These are phyloP conservation scores for Naganishia vaughanmartiniae DNA, from an alignment of 768 basidiomycete genomes.

Conservation along the genomic window DNA sequence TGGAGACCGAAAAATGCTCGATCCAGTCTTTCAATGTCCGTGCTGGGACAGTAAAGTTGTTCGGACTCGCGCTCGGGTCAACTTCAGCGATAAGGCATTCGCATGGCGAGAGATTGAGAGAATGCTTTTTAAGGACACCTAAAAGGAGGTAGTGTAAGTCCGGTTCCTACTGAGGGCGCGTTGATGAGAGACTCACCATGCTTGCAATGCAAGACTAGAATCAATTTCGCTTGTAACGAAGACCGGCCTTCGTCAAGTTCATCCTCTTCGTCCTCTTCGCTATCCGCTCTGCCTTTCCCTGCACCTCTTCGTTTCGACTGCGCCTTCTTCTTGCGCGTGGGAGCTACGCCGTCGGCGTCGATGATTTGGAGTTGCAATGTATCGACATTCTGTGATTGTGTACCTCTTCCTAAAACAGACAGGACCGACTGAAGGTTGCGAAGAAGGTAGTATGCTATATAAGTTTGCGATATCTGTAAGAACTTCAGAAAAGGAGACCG, in stretches of 20 bases:
- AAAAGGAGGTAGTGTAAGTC: background rate
- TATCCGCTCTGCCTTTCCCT: background rate
- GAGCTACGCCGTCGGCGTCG: constrained; percentile 28
- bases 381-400: constrained; percentile 38
- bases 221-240: constrained; percentile 36
- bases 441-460: background rate
- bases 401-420: constrained; percentile 42
- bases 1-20: constrained; percentile 44
- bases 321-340: constrained; percentile 14
- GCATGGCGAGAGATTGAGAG: constrained; percentile 43
- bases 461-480: background rate
- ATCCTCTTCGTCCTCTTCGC: constrained; percentile 29
- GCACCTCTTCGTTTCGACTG: background rate
- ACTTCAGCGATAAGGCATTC: constrained; percentile 47
- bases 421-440: constrained; percentile 39
- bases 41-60: constrained; percentile 41
- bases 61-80: constrained; percentile 44
- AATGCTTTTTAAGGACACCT: constrained; percentile 51
- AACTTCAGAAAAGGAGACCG: constrained; percentile 15
- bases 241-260: constrained; percentile 38
- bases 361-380: constrained; percentile 44
- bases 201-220: constrained; percentile 49
- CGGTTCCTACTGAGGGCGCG: background rate
- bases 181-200: constrained; percentile 39
- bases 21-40: constrained; percentile 47